These are phyloP conservation scores for Aureobasidium subglaciale DNA, from an alignment of 2,329 filamentous ascomycete genomes.

Conservation along the genomic window DNA sequence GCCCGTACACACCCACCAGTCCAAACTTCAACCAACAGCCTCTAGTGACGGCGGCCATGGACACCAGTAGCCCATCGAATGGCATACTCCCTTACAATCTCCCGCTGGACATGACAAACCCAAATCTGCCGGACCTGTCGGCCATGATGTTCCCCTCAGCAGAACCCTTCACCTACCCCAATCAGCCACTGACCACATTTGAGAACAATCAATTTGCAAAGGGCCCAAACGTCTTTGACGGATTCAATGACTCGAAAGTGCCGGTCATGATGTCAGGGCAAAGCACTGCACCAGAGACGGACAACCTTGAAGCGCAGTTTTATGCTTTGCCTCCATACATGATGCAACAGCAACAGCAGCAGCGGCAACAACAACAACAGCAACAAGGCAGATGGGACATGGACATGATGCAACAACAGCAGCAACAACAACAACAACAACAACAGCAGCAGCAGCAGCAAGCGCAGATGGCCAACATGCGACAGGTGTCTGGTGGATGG, in stretches of 20 bases:
- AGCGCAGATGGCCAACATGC: conserved; percentile 18
- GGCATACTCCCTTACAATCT: conserved; percentile 14
- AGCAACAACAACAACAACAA: conserved; percentile 19
- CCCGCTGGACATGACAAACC: conserved; percentile 23
- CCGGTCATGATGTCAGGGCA: conserved; percentile 11
- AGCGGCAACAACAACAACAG: conserved; percentile 17
- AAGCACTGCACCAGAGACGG: conserved; percentile 26
- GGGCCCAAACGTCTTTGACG: conserved; percentile 18
- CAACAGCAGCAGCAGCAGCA: conserved; percentile 22
- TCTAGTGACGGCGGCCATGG: not conserved
- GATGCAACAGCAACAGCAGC: conserved; percentile 44
- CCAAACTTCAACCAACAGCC: conserved; percentile 5
- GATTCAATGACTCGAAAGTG: not conserved
- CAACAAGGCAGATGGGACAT: conserved; percentile 17
- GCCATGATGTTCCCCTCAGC: conserved; percentile 74
- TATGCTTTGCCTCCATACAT: conserved; percentile 67
- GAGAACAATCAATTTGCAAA: conserved; percentile 38
- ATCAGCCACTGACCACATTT: conserved; percentile 60
- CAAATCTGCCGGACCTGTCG: conserved; percentile 59
- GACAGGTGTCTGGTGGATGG: conserved; percentile 21
- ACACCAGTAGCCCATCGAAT: conserved; percentile 7
- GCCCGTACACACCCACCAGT: conserved; percentile 15
- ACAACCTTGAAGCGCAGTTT: conserved; percentile 66
- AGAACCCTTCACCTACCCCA: conserved; percentile 74
- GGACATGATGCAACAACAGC: conserved; percentile 18